Conservation (phyloP, 2,329 filamentous ascomycete species). For the Fusarium pseudonygamai region DNA sequence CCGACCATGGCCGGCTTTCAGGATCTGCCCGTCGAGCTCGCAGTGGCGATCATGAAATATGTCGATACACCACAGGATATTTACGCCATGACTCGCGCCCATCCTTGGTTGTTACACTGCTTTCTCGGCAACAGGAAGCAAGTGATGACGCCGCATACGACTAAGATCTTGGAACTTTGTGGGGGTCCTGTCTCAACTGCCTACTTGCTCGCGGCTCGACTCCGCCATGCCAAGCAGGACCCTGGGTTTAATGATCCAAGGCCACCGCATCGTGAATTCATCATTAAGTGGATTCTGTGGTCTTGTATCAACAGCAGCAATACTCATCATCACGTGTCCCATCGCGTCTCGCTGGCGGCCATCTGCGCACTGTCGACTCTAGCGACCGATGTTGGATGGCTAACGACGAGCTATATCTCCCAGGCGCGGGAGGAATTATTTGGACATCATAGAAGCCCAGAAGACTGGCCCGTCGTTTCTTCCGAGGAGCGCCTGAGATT, state of each 20-base stretch:
- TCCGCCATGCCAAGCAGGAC: background rate
- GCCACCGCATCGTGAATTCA: background rate
- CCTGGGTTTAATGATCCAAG: background rate
- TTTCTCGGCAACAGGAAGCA: background rate
- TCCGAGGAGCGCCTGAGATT: background rate
- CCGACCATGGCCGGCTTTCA: background rate
- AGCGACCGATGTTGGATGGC: background rate
- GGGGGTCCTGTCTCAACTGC: background rate
- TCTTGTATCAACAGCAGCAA: background rate
- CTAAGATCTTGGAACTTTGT: background rate
- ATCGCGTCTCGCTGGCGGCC: background rate
- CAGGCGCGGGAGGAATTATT: background rate
- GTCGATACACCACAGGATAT: background rate
- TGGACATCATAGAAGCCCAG: too few species aligned
- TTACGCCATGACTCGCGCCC: background rate
- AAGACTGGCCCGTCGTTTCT: background rate
- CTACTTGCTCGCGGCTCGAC: background rate
- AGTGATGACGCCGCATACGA: background rate
- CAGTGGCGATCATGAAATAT: background rate
- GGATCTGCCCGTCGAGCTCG: background rate
- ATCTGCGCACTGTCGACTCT: background rate
- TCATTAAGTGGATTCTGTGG: fast-evolving
- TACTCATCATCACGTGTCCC: background rate
- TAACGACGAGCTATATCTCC: background rate
- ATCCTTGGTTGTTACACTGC: background rate